A percentile compares a stretch with the other conserved stretches of the same genome.
phyloP scores from a whole-genome alignment of 257 asterid genomes.

The Nicotiana obtusifolia region DNA sequence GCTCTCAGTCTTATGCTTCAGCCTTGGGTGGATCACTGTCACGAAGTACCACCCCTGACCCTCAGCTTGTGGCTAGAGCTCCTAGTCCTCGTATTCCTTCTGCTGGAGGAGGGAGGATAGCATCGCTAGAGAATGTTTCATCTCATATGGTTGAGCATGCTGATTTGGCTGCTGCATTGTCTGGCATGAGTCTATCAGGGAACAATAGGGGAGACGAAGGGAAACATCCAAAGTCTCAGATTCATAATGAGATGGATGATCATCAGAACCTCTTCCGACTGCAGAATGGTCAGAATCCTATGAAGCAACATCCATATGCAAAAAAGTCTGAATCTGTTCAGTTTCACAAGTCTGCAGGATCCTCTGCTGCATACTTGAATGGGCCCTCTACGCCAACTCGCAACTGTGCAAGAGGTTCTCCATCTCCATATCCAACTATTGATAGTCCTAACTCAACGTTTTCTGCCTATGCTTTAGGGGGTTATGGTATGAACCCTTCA shows the following conservation, averaged over 20 bases:
- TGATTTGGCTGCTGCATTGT: conserved; percentile 53
- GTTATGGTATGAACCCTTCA: conserved; percentile 35
- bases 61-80: conserved; percentile 44
- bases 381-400: conserved; percentile 38
- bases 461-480: conserved; percentile 39
- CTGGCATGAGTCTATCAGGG: conserved; percentile 55
- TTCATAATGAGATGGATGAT: conserved; percentile 30
- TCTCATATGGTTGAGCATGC: conserved; percentile 32
- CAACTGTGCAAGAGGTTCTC: conserved; percentile 37
- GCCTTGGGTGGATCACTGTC: conserved; percentile 54
- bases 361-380: conserved; percentile 24
- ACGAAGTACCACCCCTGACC: conserved; percentile 57
- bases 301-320: conserved; percentile 23
- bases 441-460: conserved; percentile 46
- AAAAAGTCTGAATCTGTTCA: conserved; percentile 29
- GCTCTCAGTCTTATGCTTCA: conserved; percentile 45
- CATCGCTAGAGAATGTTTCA: conserved; percentile 35
- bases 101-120: conserved; percentile 38
- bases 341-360: conserved; percentile 17
- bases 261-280: conserved; percentile 29
- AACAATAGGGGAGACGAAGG: conserved; percentile 40
- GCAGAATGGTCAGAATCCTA: conserved; percentile 31
- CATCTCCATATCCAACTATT: conserved; percentile 40
- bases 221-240: conserved; percentile 30
- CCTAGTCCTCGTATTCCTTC: conserved; percentile 59